Conservation (phyloP, 768 basidiomycete species). For the Sporobolomyces pararoseus region DNA sequence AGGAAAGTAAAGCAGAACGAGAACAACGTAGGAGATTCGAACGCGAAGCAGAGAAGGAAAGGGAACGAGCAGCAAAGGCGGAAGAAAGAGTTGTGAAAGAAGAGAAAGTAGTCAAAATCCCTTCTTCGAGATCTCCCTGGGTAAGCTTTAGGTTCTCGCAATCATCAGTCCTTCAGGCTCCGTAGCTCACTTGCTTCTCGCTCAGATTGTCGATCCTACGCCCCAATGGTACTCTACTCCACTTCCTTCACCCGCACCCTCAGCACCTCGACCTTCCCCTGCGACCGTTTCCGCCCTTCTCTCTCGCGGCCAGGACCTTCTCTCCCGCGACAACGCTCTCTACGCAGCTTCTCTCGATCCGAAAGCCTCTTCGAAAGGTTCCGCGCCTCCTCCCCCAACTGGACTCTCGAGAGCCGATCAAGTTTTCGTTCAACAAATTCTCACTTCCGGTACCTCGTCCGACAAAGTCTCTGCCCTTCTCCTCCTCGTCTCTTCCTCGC, state of each 20-base stretch:
- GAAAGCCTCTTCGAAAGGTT: slow-evolving; percentile 25
- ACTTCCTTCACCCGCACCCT: slow-evolving; percentile 19
- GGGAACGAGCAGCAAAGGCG: neutral
- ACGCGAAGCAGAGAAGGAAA: slow-evolving; percentile 26
- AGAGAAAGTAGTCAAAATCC: slow-evolving; percentile 6
- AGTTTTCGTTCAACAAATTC: slow-evolving; percentile 74
- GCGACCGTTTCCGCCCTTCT: slow-evolving; percentile 32
- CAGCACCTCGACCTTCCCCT: slow-evolving; percentile 26
- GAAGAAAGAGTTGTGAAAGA: slow-evolving; percentile 2
- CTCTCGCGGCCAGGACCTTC: slow-evolving; percentile 40
- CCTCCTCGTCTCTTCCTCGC: slow-evolving; percentile 64
- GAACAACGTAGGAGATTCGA: slow-evolving; percentile 26
- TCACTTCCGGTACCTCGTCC: slow-evolving; percentile 81
- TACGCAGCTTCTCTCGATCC: slow-evolving; percentile 45
- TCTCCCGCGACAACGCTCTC: slow-evolving; percentile 45
- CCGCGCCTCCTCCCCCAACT: slow-evolving; percentile 42
- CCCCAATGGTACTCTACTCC: slow-evolving; percentile 44
- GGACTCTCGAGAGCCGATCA: slow-evolving; percentile 41
- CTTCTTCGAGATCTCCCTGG: slow-evolving; percentile 27
- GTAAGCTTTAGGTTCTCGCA: neutral
- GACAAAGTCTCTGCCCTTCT: slow-evolving; percentile 88
- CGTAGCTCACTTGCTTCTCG: neutral
- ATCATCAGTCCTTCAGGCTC: too few species aligned
- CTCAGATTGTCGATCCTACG: slow-evolving; percentile 43
- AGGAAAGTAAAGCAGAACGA: slow-evolving; percentile 32